These are phyloP conservation scores for Cyclotella atomus DNA, from an alignment of 108 stramenopile species.

Conservation along the genomic window DNA sequence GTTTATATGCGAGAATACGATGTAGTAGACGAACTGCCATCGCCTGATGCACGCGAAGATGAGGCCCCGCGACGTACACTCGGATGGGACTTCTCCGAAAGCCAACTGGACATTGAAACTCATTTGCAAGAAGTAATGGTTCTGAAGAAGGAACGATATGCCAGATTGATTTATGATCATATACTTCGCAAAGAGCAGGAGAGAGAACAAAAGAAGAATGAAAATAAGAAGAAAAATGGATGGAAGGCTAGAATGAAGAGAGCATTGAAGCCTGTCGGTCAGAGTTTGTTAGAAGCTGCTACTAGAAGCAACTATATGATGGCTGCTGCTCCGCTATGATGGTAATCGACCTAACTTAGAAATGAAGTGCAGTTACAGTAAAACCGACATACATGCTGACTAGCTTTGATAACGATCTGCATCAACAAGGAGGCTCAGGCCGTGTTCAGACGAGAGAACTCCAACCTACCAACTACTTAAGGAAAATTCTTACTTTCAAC, in stretches of 20 bases:
- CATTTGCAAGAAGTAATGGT: neutral
- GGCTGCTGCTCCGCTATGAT: neutral
- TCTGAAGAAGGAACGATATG: slow-evolving; percentile 1
- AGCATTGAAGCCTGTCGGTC: slow-evolving; percentile 11
- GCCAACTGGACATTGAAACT: slow-evolving; percentile 10
- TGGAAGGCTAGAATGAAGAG: slow-evolving; percentile 15
- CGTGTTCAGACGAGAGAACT: no score
- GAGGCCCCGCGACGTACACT: slow-evolving; percentile 14
- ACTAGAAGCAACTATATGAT: neutral
- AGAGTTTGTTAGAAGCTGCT: slow-evolving; percentile 13
- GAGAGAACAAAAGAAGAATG: slow-evolving; percentile 3
- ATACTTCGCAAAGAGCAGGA: neutral
- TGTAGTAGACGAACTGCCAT: slow-evolving; percentile 14
- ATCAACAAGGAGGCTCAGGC: no score
- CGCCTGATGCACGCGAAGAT: slow-evolving; percentile 1
- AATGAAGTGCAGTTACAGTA: no score
- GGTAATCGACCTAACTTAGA: no score
- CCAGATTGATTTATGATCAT: slow-evolving; percentile 6
- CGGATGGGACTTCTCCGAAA: slow-evolving; percentile 19
- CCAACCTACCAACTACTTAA: no score
- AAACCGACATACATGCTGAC: no score
- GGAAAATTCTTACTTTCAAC: no score
- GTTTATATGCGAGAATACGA: slow-evolving; percentile 16
- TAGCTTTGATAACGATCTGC: no score
- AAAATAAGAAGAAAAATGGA: slow-evolving; percentile 16